Conservation (phyloP, 495 filamentous ascomycete species). For the Penicillium goetzii region DNA sequence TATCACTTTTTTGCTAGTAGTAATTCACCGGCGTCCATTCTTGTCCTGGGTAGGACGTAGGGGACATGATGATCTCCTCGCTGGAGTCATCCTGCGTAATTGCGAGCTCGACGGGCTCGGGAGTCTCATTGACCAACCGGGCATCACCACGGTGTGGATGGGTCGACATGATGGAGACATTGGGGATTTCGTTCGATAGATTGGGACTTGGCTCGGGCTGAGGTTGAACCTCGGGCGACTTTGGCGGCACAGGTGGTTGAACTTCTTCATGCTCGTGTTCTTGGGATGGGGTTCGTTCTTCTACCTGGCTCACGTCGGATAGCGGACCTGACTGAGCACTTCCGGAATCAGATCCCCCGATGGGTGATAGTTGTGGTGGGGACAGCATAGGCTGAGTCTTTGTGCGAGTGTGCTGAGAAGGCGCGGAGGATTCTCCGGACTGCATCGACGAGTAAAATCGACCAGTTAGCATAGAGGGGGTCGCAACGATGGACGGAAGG, state of each 20-base stretch:
- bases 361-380: constrained; percentile 18
- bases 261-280: background rate
- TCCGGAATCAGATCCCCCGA: constrained; percentile 16
- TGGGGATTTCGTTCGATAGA: constrained; percentile 13
- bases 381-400: constrained; percentile 24
- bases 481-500: constrained; percentile 13
- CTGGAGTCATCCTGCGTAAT: constrained; percentile 53
- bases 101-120: constrained; percentile 43
- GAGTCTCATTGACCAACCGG: constrained; percentile 28
- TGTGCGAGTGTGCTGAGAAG: constrained; percentile 14
- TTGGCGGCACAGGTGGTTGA: background rate
- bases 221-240: background rate
- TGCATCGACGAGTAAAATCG: constrained; percentile 30
- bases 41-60: constrained; percentile 80
- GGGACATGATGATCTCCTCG: constrained; percentile 68
- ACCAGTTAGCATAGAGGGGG: constrained; percentile 13
- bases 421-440: constrained; percentile 11
- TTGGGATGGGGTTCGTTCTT: constrained; percentile 4
- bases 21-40: constrained; percentile 69
- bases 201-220: background rate
- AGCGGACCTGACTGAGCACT: constrained; percentile 4
- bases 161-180: constrained; percentile 13
- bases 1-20: constrained; percentile 21
- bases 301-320: constrained; percentile 2
- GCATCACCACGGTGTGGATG: constrained; percentile 35